Evolutionary conservation across 192 early-diverging fungal genomes (phyloP), one percentile per base, ranked within the genome.

Genomic region (Mortierella claussenii): DNA sequence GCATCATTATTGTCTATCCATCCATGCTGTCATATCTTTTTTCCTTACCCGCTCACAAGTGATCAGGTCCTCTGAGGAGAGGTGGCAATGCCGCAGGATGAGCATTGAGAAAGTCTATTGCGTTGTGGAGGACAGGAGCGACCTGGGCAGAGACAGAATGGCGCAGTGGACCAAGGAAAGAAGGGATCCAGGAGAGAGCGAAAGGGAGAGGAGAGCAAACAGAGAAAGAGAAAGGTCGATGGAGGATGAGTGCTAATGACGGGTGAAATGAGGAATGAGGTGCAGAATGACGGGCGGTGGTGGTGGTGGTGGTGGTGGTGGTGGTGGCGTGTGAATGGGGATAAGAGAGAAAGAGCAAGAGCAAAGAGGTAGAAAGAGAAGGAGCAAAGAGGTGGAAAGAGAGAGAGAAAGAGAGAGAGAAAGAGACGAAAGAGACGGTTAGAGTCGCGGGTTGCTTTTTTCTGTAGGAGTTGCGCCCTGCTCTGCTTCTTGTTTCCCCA

Each of bases 41-140:
- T 42, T n/a, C 10, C 80, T 61, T 75, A 83, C 84, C 28, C 69
- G 36, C 66, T 92, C 91, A 33, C 82, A 82, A n/a, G 65, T 82
- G 50, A 84, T 80, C 32, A 92, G 81, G 68, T 90, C 87, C 23
- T 84, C 79, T 26, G 80, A 61, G 46, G 73, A 75, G 59, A 91
- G 82, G 54, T 57, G 51, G 48, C 81, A 84, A 44, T 84, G 69
- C 50, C 68, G 69, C 18, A 85, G 78, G 27, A 83, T 45, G 52
- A 87, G 69, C 83, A 87, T 87, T 24, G 49, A 26, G 55, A 17
- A 44, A 54, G 4, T 8, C 26, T 28, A 15, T 27, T 42, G 60
- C 15, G 33, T 34, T 9, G 36, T 50, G 21, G 18, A 31, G 32
- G 27, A 4, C 50, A 28, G 31, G 31, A 33, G 15, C 17, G n/a